Evolutionary conservation across 441 rosid genomes (phyloP).

Genomic region (Breynia disticha): DNA sequence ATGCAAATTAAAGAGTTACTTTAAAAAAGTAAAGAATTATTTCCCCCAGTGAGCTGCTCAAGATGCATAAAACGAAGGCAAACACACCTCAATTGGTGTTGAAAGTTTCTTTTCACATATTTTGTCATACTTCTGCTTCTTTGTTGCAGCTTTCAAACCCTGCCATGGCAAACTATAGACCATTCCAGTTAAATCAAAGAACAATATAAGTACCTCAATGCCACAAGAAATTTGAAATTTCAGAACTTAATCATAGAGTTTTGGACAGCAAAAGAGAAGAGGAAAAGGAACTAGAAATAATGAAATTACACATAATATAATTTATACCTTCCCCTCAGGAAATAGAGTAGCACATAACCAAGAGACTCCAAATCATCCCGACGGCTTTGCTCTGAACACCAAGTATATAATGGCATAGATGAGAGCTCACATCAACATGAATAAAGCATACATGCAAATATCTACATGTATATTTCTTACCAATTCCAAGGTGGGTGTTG

Average conservation of each 20-base stretch:
- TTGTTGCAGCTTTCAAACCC: constrained; percentile 87
- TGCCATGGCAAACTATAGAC: constrained; percentile 91
- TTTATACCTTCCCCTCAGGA: constrained; percentile 53
- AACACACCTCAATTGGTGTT: constrained; percentile 81
- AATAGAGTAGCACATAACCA: constrained; percentile 49
- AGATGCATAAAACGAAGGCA: constrained; percentile 5
- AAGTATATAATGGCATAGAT: constrained; percentile 3
- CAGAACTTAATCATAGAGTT: background rate
- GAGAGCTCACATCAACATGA: background rate
- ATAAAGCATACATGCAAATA: background rate
- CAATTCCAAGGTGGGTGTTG: constrained; percentile 65
- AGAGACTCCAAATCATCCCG: constrained; percentile 62
- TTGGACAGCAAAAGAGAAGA: background rate
- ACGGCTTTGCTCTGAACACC: constrained; percentile 46
- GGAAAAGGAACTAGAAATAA: background rate
- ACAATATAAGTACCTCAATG: background rate
- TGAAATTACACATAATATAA: constrained; percentile 3
- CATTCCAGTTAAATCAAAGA: constrained; percentile 12
- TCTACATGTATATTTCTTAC: constrained; percentile 17
- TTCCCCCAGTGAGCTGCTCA: background rate
- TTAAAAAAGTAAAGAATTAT: no score
- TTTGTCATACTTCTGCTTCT: constrained; percentile 91
- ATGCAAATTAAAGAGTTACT: background rate
- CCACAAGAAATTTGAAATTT: constrained; percentile 1
- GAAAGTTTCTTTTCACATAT: constrained; percentile 90